A percentile compares a stretch with the other conserved stretches of the same genome.
These are phyloP conservation scores for Wickerhamomyces strasburgensis DNA, from an alignment of 805 yeast species.

Conservation along the genomic window DNA sequence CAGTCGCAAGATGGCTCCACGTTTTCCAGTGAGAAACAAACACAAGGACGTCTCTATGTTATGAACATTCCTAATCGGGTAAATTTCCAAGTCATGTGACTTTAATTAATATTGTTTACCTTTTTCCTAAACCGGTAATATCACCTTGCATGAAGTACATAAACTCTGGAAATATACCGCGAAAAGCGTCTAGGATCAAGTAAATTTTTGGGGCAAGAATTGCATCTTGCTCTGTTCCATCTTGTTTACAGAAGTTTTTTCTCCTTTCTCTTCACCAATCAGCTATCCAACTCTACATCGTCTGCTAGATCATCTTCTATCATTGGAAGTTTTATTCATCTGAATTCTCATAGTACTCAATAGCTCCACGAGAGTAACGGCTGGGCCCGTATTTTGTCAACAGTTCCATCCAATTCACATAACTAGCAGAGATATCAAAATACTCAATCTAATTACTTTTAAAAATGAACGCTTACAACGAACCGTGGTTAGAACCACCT, in stretches of 20 bases:
- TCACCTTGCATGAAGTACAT: neutral
- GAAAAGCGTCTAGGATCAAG: no score
- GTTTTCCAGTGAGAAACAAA: no score
- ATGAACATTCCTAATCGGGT: no score
- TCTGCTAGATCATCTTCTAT: neutral
- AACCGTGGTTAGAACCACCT: constrained; percentile 7
- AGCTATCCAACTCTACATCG: no score
- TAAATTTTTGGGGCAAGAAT: no score
- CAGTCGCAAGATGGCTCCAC: no score
- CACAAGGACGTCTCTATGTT: no score
- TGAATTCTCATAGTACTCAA: neutral
- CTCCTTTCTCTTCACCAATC: neutral
- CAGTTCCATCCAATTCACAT: neutral
- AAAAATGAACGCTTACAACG: constrained; percentile 11
- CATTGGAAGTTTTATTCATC: no score
- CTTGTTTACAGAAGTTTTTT: neutral
- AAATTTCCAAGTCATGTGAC: no score
- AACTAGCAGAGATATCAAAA: neutral
- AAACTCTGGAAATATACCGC: neutral
- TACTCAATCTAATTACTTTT: neutral
- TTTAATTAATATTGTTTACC: neutral
- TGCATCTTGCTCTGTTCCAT: no score
- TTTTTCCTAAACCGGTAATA: neutral
- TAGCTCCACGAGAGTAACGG: constrained; percentile 12
- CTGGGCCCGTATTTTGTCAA: constrained; percentile 8